Base-by-base conservation (phyloP, 2,329 filamentous ascomycete genomes). In the Graphilbum sp. region DNA sequence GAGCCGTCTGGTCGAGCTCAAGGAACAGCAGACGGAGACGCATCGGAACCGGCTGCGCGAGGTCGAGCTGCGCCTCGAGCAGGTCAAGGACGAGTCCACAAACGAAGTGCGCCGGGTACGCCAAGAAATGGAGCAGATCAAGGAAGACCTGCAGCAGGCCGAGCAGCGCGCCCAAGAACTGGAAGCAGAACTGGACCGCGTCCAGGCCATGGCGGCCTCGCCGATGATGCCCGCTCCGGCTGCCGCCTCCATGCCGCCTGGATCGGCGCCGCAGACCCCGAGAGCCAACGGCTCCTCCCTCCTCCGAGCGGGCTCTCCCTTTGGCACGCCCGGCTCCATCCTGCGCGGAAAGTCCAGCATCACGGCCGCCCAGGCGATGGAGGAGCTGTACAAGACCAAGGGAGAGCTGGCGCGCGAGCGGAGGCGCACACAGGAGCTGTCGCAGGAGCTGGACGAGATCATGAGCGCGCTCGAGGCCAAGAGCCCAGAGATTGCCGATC, bases 401-500 rank as follows among this genome's bases (percentile, higher is more conserved):
- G 66, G 73, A 39, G 72, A 82, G 49, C 66, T 95, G 25, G 75
- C 77, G 4, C 72, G 68, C 3, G 82, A 93, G 55, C 77, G 78
- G 52, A 71, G 81, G 41, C 73, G 76, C 18, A 85, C 74, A 48
- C 74, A 81, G 45, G 75, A 84, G 51, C 72, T 95, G 11, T 71
- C 73, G 16, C 70, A 75, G 29, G 75, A 88, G 33, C 64, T 96
- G 33, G 84, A 95, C 46, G 82, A 90, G 42, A 83, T 95, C 63
- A 73, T 95, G 41, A 70, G 76, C 29, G 79, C 87, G 41, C 61
- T 96, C 29, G 87, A 98, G 54, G 78, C 78, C 19, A 87, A 83
- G 54, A 77, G 79, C 20, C 90, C 90, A 0, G 86, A 95, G 51
- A 73, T 95, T 23, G 78, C 93, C 44, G 87, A 96, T 47, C 63